phyloP scores from a whole-genome alignment of 805 yeast species.

The Metschnikowia cerradonensis region DNA sequence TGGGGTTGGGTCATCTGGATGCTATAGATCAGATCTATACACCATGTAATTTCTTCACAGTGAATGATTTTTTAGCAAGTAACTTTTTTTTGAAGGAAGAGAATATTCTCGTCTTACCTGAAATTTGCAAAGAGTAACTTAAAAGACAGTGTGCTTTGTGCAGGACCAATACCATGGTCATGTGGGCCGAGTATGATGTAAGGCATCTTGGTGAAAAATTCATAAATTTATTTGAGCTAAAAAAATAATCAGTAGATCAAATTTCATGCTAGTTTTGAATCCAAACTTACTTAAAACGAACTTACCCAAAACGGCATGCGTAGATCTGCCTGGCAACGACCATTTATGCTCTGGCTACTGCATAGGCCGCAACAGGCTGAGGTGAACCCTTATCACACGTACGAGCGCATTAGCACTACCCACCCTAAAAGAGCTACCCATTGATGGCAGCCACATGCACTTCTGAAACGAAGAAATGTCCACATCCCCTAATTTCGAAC shows the following conservation, averaged over 20 bases:
- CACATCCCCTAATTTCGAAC: background rate
- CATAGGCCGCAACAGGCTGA: background rate
- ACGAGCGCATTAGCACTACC: background rate
- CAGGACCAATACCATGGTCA: background rate
- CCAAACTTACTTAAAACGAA: too few species aligned
- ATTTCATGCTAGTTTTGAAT: too few species aligned
- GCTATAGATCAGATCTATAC: background rate
- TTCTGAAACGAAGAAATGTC: background rate
- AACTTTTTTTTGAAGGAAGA: too few species aligned
- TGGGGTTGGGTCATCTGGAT: background rate
- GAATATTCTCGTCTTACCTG: too few species aligned
- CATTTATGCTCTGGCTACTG: background rate
- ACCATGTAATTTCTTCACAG: background rate
- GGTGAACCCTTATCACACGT: conserved; percentile 1
- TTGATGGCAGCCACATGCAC: background rate
- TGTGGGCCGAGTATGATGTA: background rate
- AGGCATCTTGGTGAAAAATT: too few species aligned
- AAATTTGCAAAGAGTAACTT: too few species aligned
- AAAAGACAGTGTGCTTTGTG: background rate
- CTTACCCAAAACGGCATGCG: background rate
- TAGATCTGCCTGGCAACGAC: background rate
- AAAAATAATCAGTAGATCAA: too few species aligned
- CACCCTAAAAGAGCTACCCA: background rate
- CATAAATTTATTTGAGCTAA: too few species aligned
- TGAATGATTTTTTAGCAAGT: too few species aligned